These are phyloP conservation scores for Aspergillus ustus DNA, from an alignment of 2,329 filamentous ascomycete species.

Conservation along the genomic window DNA sequence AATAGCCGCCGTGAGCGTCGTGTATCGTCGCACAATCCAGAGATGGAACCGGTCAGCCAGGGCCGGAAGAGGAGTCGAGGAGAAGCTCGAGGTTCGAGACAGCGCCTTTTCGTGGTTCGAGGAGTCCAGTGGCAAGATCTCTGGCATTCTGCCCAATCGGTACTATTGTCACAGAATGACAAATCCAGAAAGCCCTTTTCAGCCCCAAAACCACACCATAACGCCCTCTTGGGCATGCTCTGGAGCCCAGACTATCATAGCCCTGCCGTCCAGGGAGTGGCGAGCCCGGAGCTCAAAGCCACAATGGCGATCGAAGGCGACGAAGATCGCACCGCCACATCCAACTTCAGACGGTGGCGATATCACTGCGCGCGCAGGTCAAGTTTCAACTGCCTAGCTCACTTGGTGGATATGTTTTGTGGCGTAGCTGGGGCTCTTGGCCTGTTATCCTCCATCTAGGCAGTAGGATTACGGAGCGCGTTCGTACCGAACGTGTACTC, in stretches of 20 bases:
- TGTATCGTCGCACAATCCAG: constrained; percentile 20
- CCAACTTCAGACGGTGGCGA: not conserved
- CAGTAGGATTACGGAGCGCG: constrained; percentile 10
- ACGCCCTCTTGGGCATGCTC: not conserved
- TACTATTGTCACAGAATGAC: constrained; percentile 24
- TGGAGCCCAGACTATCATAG: constrained; percentile 7
- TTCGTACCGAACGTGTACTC: constrained; percentile 1
- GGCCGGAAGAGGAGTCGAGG: not conserved
- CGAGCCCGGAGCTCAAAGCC: not conserved
- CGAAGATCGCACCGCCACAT: constrained; percentile 12
- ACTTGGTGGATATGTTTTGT: constrained; percentile 1
- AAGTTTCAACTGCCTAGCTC: not conserved
- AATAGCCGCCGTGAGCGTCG: constrained; percentile 22
- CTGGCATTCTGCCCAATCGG: constrained; percentile 10
- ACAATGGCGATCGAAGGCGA: constrained; percentile 1
- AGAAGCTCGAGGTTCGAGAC: constrained; percentile 11
- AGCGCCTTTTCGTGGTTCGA: not conserved
- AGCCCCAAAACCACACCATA: not conserved
- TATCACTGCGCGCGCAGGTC: not conserved
- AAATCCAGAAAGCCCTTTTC: constrained; percentile 19
- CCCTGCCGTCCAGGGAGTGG: constrained; percentile 8
- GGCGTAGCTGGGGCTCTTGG: constrained; percentile 7
- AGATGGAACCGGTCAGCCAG: not conserved
- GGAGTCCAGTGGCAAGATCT: not conserved
- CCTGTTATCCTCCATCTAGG: constrained; percentile 1